Evolutionary conservation across 164 flowering plant species (phyloP).

Genomic region (Annona squamosa): DNA sequence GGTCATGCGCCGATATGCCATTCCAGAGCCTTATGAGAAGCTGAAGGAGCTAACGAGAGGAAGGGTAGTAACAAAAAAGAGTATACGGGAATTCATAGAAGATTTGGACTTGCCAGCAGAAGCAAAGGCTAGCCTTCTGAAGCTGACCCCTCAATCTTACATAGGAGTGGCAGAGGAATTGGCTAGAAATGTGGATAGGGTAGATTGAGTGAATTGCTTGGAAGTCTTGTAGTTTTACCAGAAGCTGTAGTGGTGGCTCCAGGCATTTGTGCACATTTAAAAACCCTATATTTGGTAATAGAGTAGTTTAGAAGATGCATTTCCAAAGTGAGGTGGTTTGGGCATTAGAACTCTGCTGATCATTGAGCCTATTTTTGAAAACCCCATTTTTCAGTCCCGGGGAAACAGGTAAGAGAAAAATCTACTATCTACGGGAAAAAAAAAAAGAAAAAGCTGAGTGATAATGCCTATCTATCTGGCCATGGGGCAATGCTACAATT

Average conservation of each 20-base stretch:
- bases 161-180: conserved; percentile 66
- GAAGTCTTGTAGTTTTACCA: not conserved
- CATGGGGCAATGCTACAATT: too few relatives aligned
- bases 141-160: conserved; percentile 68
- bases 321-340: too few relatives aligned
- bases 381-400: too few relatives aligned
- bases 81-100: conserved; percentile 60
- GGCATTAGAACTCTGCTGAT: too few relatives aligned
- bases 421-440: too few relatives aligned
- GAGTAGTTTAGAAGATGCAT: too few relatives aligned
- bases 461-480: too few relatives aligned
- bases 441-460: too few relatives aligned
- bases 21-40: conserved; percentile 97
- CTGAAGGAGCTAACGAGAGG: conserved; percentile 92
- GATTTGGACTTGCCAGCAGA: conserved; percentile 64
- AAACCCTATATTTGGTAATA: too few relatives aligned
- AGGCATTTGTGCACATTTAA: too few relatives aligned
- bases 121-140: conserved; percentile 52
- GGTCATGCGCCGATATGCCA: conserved; percentile 94
- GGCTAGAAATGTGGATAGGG: conserved; percentile 35
- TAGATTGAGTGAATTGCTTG: conserved; percentile 23
- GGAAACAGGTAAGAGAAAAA: too few relatives aligned
- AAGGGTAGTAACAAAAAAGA: conserved; percentile 65
- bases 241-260: not conserved
- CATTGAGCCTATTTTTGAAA: too few relatives aligned